Evolutionary conservation across 129 eudicot genomes (phyloP), one percentile per base, ranked within the genome.

Genomic region (Tagetes erecta): DNA sequence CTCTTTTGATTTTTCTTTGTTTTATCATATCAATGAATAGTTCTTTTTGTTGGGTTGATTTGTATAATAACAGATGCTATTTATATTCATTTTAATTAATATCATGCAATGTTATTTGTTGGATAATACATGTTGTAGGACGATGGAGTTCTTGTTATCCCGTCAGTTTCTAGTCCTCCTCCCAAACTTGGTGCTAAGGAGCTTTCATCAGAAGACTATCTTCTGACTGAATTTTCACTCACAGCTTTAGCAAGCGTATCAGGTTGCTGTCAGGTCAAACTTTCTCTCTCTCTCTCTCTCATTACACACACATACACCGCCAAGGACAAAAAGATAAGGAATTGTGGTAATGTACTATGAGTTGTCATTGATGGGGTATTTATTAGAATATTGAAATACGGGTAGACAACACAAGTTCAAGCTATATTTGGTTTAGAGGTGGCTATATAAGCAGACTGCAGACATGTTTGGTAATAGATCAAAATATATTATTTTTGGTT

Each of bases 251-350:
- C 96, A 77, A 92, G 96, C 85, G 63, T 92, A 81, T 87, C 98
- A 35, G 98, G 98, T 73, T 89, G 98, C 80, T 92, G 98, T 82
- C 98, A 92, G 98, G 98, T 92, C 64, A 58, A 37, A 5, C 1
- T 73, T 62, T 44, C 66, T 49, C 55, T 77, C 71, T 75, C 68
- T 68, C 78, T 50, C 77, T 63, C 67, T 71, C 78, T 68, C 52
- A 38, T 73, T 42, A 3, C 42, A 6, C 65, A 46, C 36, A 6
- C 53, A 34, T 40, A 37, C 13, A 33, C 8, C 36, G 41, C 46
- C 71, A 47, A 8, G 33, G 37, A 50, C 44, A 39, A 31, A 38
- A 4, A 7, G 33, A 3, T 13, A 49, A 53, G 11, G 51, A 71
- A 12, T 13, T 3, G 3, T 52, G 34, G 37, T 65, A 51, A 10